phyloP scores from a whole-genome alignment of 2,329 filamentous ascomycete genomes.

The Aspergillus neoniger region DNA sequence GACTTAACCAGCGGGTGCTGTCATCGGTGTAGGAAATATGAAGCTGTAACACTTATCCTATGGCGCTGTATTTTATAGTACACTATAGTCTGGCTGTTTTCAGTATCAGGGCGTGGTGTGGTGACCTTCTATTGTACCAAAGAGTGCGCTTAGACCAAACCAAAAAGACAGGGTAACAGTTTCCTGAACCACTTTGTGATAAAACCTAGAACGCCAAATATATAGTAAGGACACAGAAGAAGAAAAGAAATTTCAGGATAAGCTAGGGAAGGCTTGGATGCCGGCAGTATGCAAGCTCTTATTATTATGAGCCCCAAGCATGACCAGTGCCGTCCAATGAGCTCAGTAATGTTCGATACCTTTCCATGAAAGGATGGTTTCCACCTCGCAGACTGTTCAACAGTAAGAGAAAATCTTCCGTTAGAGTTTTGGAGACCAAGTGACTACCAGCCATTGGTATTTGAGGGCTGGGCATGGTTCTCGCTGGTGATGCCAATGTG shows the following conservation, averaged over 20 bases:
- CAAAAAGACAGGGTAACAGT: neutral
- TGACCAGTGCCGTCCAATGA: slow-evolving; percentile 25
- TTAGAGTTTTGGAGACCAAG: slow-evolving; percentile 25
- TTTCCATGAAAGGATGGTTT: slow-evolving; percentile 39
- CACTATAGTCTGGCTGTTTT: neutral
- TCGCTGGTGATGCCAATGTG: slow-evolving; percentile 2
- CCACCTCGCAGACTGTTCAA: slow-evolving; percentile 38
- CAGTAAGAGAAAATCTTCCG: slow-evolving; percentile 35
- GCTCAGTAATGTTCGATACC: slow-evolving; percentile 32
- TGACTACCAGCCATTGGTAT: slow-evolving; percentile 6
- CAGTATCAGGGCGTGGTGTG: too few relatives aligned
- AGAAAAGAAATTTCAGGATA: neutral
- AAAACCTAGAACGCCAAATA: neutral
- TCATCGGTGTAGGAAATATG: neutral
- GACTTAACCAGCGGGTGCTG: neutral
- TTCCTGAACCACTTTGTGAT: neutral
- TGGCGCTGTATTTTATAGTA: neutral
- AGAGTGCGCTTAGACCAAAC: neutral
- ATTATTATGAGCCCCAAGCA: slow-evolving; percentile 25
- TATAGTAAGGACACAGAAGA: neutral
- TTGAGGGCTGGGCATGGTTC: neutral
- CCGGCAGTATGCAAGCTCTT: neutral
- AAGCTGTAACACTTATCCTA: neutral
- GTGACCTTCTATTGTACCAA: neutral
- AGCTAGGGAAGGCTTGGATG: neutral